Base-by-base conservation (phyloP, 116 monocot species). In the Trichopus zeylanicus region DNA sequence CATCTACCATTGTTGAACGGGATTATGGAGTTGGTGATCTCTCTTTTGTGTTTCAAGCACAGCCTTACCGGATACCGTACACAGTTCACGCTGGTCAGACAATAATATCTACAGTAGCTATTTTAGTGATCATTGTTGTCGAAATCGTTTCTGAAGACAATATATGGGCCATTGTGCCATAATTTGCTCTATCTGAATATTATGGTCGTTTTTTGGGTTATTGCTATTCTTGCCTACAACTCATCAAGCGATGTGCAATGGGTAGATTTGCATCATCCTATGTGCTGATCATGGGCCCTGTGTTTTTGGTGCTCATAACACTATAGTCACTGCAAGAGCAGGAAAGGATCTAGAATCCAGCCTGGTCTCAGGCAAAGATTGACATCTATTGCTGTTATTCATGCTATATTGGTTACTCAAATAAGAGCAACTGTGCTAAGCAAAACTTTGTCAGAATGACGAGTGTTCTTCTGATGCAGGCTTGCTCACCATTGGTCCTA, bases 1-100 rank as follows among this genome's bases (percentile, higher is more conserved):
- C 89, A 83, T 89, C 89, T 12, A 73, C 78, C 26, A 89, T 95
- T 61, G 73, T 95, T 55, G 86, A 95, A 53, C 56, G 67, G 31
- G 95, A 90, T 55, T 90, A 66, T 74, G 87, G 86, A 60, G 71
- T 95, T n/a, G 90, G 95, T 59, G 90, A 95, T 95, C 29, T 90
- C 87, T 38, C 87, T 95, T 61, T 62, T 95, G 48, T 93, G 93
- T 88, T 95, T 95, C 72, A 95, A 95, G 66, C 77, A 90, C 8
- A 90, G 90, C 51, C 95, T 89, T 74, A 90, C 90, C 47, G 90
- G 95, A 18, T 95, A 95, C 57, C 90, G 95, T 64, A 95, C 89
- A 60, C 86, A 95, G 33, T 95, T 95, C 59, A n/a, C n/a, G n/a
- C n/a, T n/a, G n/a, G n/a, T n/a, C n/a, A n/a, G n/a, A n/a, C n/a